A percentile compares a stretch with the other conserved stretches of the same genome.
Evolutionary conservation across 2,329 filamentous ascomycete species (phyloP).

Genomic region (Graphium sp.): DNA sequence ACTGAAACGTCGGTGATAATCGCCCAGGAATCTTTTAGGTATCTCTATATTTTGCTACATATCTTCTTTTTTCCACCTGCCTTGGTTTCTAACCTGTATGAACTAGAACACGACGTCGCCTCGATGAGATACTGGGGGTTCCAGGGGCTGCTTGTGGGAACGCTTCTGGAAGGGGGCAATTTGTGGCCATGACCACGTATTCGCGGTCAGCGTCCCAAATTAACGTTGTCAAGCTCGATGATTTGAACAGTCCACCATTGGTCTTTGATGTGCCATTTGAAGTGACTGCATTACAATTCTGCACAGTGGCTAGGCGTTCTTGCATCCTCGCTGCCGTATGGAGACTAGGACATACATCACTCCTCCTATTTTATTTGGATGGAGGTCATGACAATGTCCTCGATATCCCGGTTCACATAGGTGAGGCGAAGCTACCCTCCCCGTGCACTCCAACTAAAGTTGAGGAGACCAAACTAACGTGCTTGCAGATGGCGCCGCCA

Average conservation of each 20-base stretch:
- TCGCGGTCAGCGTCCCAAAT: neutral
- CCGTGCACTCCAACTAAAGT: too few relatives aligned
- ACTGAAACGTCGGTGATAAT: constrained; percentile 30
- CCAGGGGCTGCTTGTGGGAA: constrained; percentile 17
- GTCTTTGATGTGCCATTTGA: constrained; percentile 18
- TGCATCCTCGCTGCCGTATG: constrained; percentile 13
- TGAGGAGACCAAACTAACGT: too few relatives aligned
- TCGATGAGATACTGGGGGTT: constrained; percentile 15
- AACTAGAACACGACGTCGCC: constrained; percentile 12
- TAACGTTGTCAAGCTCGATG: neutral
- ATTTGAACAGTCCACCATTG: neutral
- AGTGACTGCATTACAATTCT: constrained; percentile 26
- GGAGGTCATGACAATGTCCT: too few relatives aligned
- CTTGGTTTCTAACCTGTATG: constrained; percentile 7
- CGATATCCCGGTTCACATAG: too few relatives aligned
- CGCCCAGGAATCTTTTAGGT: constrained; percentile 17
- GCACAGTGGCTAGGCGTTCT: constrained; percentile 7
- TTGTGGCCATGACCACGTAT: constrained; percentile 13
- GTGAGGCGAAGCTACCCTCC: too few relatives aligned
- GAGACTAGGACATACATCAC: constrained; percentile 5
- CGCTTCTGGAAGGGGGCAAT: constrained; percentile 20
- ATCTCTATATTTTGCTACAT: constrained; percentile 7
- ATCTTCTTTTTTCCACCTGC: constrained; percentile 1
- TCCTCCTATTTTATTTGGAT: too few relatives aligned
- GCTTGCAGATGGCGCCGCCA: neutral